Conservation (phyloP, 1,284 basidiomycete species). For the Vanrija sp. region DNA sequence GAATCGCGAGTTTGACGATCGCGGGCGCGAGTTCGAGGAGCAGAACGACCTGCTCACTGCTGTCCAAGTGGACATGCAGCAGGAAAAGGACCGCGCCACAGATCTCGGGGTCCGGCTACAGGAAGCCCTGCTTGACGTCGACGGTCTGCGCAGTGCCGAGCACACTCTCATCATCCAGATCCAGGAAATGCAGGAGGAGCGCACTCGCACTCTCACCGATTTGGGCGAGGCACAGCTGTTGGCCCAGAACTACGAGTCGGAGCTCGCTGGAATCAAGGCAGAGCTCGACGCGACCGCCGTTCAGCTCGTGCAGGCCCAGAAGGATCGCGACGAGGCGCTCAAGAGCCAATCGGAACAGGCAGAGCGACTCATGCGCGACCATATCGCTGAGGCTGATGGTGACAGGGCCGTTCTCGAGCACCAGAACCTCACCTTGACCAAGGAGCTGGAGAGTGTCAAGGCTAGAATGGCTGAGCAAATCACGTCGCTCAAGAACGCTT, state of each 20-base stretch:
- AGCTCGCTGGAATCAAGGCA: conserved; percentile 54
- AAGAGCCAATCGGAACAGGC: conserved; percentile 72
- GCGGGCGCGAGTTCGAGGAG: conserved; percentile 31
- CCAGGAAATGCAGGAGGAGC: conserved; percentile 65
- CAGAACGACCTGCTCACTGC: conserved; percentile 28
- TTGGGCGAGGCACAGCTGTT: conserved; percentile 69
- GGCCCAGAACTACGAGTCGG: conserved; percentile 67
- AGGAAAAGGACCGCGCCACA: conserved; percentile 55
- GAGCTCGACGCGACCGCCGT: conserved; percentile 51
- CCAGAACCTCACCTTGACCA: conserved; percentile 72
- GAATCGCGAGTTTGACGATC: conserved; percentile 32
- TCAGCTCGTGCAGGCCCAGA: conserved; percentile 62
- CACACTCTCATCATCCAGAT: conserved; percentile 54
- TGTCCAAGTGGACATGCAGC: conserved; percentile 53
- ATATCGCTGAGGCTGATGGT: conserved; percentile 83
- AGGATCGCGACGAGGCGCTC: conserved; percentile 71
- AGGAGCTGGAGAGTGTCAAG: conserved; percentile 41
- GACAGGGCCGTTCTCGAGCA: conserved; percentile 84
- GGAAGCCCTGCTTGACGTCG: conserved; percentile 62
- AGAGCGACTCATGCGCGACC: conserved; percentile 76
- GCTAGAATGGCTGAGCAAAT: conserved; percentile 42
- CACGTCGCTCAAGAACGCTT: conserved; percentile 38
- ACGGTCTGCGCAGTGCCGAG: conserved; percentile 57
- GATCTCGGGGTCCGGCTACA: conserved; percentile 55
- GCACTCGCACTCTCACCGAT: conserved; percentile 62